These are phyloP conservation scores for Dichomitus squalens DNA, from an alignment of 1,284 basidiomycete species.

Conservation along the genomic window DNA sequence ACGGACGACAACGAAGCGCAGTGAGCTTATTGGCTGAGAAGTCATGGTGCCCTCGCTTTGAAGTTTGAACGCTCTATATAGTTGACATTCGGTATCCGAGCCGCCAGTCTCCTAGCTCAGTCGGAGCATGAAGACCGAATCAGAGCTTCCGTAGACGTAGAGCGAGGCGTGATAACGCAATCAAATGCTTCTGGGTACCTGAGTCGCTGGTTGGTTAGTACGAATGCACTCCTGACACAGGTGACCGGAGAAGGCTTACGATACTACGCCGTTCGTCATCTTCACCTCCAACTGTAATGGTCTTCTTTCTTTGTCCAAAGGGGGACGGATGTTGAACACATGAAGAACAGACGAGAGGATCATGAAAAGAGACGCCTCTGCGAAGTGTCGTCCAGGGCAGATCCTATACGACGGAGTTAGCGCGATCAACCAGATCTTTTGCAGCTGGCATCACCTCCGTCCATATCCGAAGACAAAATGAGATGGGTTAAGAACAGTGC, in stretches of 20 bases:
- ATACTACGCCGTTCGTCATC: neutral
- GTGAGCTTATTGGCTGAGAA: no score
- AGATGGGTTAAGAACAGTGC: neutral
- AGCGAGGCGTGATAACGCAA: neutral
- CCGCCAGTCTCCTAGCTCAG: no score
- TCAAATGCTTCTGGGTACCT: neutral
- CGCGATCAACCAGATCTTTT: neutral
- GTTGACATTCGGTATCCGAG: no score
- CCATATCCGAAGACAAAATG: constrained; percentile 23
- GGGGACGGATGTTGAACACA: neutral
- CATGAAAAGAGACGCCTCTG: neutral
- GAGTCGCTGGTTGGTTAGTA: neutral
- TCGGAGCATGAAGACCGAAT: no score
- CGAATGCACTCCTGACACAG: no score
- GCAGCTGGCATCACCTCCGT: neutral
- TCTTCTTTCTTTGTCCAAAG: neutral
- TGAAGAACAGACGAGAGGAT: neutral
- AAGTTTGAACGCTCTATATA: no score
- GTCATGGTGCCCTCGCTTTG: no score
- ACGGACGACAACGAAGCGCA: no score
- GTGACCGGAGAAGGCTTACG: neutral
- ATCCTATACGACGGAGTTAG: neutral
- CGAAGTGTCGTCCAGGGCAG: constrained; percentile 5
- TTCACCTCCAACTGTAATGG: neutral
- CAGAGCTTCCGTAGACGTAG: no score